Evolutionary conservation across 2,329 filamentous ascomycete genomes (phyloP).

Genomic region (Thielaviopsis populi): DNA sequence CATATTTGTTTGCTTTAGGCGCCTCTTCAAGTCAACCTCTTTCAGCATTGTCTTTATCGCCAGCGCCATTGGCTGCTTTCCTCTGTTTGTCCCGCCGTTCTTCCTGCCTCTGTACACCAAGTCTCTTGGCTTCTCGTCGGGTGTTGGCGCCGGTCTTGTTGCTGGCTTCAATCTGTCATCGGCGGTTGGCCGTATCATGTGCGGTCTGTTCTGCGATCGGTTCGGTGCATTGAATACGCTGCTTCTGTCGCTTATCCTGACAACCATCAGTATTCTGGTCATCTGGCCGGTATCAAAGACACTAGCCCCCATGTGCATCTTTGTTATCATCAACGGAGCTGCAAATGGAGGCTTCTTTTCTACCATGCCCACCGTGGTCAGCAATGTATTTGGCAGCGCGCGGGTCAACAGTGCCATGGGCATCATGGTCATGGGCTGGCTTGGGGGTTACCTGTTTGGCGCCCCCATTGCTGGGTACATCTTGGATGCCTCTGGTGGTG

Average conservation of each 20-base stretch:
- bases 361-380: constrained; percentile 47
- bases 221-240: constrained; percentile 43
- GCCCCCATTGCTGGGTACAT: constrained; percentile 46
- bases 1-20: constrained; percentile 23
- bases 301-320: constrained; percentile 37
- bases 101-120: constrained; percentile 42
- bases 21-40: constrained; percentile 35
- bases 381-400: constrained; percentile 41
- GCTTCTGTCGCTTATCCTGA: constrained; percentile 35
- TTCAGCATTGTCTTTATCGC: constrained; percentile 40
- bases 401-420: constrained; percentile 42
- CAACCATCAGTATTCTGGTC: constrained; percentile 41
- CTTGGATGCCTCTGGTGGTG: constrained; percentile 38
- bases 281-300: constrained; percentile 45
- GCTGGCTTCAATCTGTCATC: constrained; percentile 48
- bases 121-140: constrained; percentile 38
- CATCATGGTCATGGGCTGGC: constrained; percentile 47
- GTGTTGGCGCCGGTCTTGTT: constrained; percentile 40
- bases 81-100: constrained; percentile 45
- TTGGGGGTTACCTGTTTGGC: constrained; percentile 44
- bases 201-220: constrained; percentile 38
- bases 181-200: constrained; percentile 39
- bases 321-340: constrained; percentile 44
- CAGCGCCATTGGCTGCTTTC: constrained; percentile 42
- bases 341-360: constrained; percentile 50